Percentiles rank a stretch among this genome's conserved stretches.
Conservation (phyloP, 257 asterid species). For the Euphrasia confusa region DNA sequence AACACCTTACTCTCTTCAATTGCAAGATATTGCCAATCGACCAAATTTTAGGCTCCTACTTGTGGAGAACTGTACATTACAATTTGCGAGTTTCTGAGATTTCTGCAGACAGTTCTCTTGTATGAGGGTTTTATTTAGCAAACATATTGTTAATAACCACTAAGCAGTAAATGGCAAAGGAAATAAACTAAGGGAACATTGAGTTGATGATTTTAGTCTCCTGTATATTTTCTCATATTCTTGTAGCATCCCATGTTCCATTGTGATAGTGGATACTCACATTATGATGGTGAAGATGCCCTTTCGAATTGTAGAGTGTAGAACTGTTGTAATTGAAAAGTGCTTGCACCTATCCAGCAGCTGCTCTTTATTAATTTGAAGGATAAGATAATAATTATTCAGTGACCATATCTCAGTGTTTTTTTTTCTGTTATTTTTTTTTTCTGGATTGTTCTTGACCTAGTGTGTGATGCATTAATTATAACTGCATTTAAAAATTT, state of each 20-base stretch:
- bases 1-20: conserved; percentile 10
- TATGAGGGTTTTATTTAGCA: conserved; percentile 16
- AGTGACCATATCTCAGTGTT: neutral
- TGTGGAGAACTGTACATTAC: conserved; percentile 1
- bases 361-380: conserved; percentile 4
- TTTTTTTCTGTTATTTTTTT: neutral
- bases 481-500: neutral
- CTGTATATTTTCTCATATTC: conserved; percentile 12
- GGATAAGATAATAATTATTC: conserved; percentile 3
- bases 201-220: conserved; percentile 27
- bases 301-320: conserved; percentile 7
- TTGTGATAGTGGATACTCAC: neutral
- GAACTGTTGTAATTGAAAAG: conserved; percentile 1
- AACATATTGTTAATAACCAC: conserved; percentile 12
- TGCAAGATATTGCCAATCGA: conserved; percentile 12
- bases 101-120: conserved; percentile 11
- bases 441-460: conserved; percentile 18
- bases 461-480: conserved; percentile 15
- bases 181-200: conserved; percentile 9
- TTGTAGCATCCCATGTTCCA: conserved; percentile 2
- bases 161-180: neutral
- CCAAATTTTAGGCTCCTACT: conserved; percentile 2
- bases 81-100: conserved; percentile 17
- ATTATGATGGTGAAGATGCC: neutral
- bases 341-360: conserved; percentile 8